Conservation (phyloP, 2,329 filamentous ascomycete genomes). For the Berkeleyomyces basicola region DNA sequence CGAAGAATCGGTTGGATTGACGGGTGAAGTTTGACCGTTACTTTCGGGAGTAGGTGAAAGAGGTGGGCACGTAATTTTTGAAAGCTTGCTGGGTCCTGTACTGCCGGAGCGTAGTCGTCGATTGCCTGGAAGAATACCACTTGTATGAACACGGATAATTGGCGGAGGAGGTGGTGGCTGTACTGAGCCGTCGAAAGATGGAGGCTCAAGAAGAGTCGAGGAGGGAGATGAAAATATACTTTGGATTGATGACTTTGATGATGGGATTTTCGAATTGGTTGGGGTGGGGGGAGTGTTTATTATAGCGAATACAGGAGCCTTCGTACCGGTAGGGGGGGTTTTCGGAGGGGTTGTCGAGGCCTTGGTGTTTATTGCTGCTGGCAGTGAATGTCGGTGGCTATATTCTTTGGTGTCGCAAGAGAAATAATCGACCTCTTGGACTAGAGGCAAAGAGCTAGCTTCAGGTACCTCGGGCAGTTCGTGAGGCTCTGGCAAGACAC, state of each 20-base stretch:
- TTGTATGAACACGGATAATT: slow-evolving; percentile 2
- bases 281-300: slow-evolving; percentile 52
- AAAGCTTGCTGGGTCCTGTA: slow-evolving; percentile 68
- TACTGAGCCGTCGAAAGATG: neutral
- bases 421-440: neutral
- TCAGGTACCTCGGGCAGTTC: slow-evolving; percentile 3
- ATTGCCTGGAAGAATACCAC: slow-evolving; percentile 42
- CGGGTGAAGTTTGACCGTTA: neutral
- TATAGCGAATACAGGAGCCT: slow-evolving; percentile 35
- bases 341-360: slow-evolving; percentile 22
- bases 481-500: slow-evolving; percentile 23
- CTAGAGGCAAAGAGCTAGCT: slow-evolving; percentile 6
- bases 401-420: neutral
- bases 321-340: slow-evolving; percentile 28
- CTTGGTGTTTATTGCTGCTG: slow-evolving; percentile 5
- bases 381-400: neutral
- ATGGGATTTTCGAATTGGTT: slow-evolving; percentile 26
- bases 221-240: slow-evolving; percentile 9
- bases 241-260: slow-evolving; percentile 16
- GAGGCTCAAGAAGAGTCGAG: neutral
- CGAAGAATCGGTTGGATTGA: neutral
- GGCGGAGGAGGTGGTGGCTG: slow-evolving; percentile 3
- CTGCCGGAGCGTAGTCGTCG: slow-evolving; percentile 14
- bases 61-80: slow-evolving; percentile 53
- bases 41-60: slow-evolving; percentile 60